A percentile compares a stretch with the other conserved stretches of the same genome.
Evolutionary conservation across 257 asterid genomes (phyloP).

Genomic region (Primulina eburnea): DNA sequence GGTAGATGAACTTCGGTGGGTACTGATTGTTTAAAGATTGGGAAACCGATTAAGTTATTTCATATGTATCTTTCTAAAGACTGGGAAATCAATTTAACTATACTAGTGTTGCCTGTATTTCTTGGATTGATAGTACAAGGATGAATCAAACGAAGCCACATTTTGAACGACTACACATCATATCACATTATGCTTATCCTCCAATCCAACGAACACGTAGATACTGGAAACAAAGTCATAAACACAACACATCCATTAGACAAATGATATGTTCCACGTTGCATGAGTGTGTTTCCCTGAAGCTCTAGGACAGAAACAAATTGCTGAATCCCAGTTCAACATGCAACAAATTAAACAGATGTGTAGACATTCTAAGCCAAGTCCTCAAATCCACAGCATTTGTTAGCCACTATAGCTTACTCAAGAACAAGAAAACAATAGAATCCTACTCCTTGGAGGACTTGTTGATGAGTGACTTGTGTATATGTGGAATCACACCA

Average conservation of each 20-base stretch:
- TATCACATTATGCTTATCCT: background rate
- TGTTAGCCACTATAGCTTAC: background rate
- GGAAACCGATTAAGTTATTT: background rate
- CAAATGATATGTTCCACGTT: background rate
- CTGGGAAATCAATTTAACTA: background rate
- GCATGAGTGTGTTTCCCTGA: background rate
- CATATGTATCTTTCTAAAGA: background rate
- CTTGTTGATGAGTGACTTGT: conserved; percentile 21
- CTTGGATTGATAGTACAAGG: background rate
- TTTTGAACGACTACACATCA: no score
- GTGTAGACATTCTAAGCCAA: background rate
- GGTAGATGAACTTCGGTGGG: no score
- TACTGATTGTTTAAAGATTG: no score
- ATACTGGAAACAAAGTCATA: background rate
- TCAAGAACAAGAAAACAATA: background rate
- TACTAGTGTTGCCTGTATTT: background rate
- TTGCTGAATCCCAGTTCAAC: background rate
- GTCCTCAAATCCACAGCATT: background rate
- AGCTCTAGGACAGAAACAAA: background rate
- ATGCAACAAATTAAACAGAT: background rate
- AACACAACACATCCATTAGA: background rate
- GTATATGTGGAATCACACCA: conserved; percentile 20
- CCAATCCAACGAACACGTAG: background rate
- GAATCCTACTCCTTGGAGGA: conserved; percentile 15
- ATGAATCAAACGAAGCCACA: background rate